Base-by-base conservation (phyloP, 768 basidiomycete genomes). In the Xerocomus spinulosus region DNA sequence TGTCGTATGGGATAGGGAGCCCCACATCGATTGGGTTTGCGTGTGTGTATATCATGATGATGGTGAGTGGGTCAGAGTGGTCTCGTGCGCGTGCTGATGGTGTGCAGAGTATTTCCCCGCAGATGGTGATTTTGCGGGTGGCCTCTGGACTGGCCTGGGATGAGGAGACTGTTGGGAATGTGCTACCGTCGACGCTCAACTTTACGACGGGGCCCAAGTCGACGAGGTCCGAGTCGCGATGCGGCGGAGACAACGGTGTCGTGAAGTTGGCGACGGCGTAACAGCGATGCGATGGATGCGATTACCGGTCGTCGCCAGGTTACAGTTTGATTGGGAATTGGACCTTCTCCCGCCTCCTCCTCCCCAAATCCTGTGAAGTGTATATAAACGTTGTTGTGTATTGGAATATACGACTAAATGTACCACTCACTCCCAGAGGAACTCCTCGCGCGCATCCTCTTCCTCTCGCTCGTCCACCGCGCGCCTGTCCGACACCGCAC, bases 391-490 rank as follows among this genome's bases (percentile, higher is more conserved):
- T 21, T 20, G 6, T 17, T 15, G 52, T 14, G 30, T 20, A 4
- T 2, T n/a, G n/a, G n/a, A n/a, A n/a, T n/a, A n/a, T 14, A 13
- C 26, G 26, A 28, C 26, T 33, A 14, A 33, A 4, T 10, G 4
- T 32, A 33, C 42, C 44, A 28, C 46, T 42, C 23, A 37, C 30
- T 73, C 25, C 72, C 72, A 18, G 72, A 73, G 54, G 72, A 73
- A 49, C 67, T 79, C 50, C 68, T 79, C 51, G 70, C 73, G 42
- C 72, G 75, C 30, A 75, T 81, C 50, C 67, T 77, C 48, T 45
- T 55, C 1, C 62, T 68, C 55, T 52, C 60, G 15, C 54, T 70
- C 42, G 28, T 42, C 41, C 41, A 1, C 34, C 49, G 23, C 68
- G 57, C 48, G 56, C 48, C 55, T 9, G 42, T 49, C 44, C 46